These are phyloP conservation scores for Nigrospora sphaerica DNA, from an alignment of 2,329 filamentous ascomycete species.

Conservation along the genomic window DNA sequence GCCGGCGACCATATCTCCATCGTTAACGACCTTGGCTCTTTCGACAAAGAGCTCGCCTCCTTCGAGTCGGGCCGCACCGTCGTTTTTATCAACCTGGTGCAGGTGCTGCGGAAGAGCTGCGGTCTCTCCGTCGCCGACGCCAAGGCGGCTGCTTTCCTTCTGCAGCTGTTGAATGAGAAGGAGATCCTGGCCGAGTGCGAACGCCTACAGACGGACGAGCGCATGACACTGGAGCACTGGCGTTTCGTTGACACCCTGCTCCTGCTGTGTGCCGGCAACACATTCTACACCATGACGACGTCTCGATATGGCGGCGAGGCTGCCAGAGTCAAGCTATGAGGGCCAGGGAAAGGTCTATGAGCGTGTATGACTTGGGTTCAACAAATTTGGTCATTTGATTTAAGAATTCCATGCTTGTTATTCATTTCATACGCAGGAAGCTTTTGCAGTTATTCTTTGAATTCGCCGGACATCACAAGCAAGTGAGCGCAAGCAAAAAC, in stretches of 20 bases:
- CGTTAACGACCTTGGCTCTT: conserved; percentile 1
- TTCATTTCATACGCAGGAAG: too few species aligned
- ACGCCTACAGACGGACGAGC: neutral
- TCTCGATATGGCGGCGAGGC: neutral
- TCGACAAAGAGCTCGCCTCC: neutral
- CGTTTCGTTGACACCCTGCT: neutral
- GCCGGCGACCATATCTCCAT: conserved; percentile 1
- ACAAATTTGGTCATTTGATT: too few species aligned
- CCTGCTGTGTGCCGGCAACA: neutral
- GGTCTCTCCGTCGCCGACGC: neutral
- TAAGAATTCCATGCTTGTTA: too few species aligned
- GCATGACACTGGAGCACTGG: neutral
- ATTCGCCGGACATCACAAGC: too few species aligned
- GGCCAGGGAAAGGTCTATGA: neutral
- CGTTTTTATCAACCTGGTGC: neutral
- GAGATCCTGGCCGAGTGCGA: neutral
- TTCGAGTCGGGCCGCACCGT: neutral
- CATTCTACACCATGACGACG: neutral
- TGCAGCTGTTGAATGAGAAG: neutral
- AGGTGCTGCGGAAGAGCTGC: neutral
- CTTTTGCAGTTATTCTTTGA: too few species aligned
- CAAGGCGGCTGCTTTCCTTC: neutral
- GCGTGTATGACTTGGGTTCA: too few species aligned
- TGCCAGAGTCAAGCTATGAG: neutral
- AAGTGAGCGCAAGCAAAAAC: too few species aligned